phyloP scores from a whole-genome alignment of 352 stramenopile genomes.

The Globisporangium heterothallicum region DNA sequence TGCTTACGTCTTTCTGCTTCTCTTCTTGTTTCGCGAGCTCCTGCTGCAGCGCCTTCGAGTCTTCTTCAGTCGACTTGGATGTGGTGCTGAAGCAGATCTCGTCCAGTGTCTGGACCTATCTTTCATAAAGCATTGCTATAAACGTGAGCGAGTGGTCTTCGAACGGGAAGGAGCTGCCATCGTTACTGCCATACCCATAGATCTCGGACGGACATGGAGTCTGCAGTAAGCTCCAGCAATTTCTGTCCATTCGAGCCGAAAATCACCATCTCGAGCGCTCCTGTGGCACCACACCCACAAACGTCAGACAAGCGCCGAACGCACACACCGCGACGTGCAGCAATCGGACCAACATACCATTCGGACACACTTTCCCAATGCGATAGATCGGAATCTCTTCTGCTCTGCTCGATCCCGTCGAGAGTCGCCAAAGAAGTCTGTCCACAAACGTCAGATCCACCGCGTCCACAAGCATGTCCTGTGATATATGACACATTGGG shows the following conservation, averaged over 20 bases:
- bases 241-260: conserved; percentile 52
- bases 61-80: conserved; percentile 13
- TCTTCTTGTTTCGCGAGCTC: conserved; percentile 53
- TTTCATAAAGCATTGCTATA: background rate
- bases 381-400: conserved; percentile 50
- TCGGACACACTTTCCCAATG: conserved; percentile 52
- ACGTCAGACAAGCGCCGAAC: no score
- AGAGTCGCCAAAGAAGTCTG: conserved; percentile 44
- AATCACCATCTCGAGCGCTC: conserved; percentile 37
- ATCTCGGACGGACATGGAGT: conserved; percentile 33
- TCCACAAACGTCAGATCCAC: background rate
- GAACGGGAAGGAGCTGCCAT: background rate
- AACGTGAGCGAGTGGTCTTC: background rate
- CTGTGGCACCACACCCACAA: no score
- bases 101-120: conserved; percentile 48
- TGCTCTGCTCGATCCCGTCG: conserved; percentile 26
- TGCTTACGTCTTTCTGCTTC: conserved; percentile 49
- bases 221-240: conserved; percentile 51
- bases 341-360: conserved; percentile 19
- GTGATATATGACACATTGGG: no score
- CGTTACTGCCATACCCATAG: conserved; percentile 38
- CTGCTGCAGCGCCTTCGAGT: conserved; percentile 36
- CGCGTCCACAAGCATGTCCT: no score
- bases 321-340: background rate
- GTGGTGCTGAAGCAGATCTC: conserved; percentile 33